Evolutionary conservation across 768 basidiomycete genomes (phyloP).

Genomic region (Pleurotus citrinopileatus): DNA sequence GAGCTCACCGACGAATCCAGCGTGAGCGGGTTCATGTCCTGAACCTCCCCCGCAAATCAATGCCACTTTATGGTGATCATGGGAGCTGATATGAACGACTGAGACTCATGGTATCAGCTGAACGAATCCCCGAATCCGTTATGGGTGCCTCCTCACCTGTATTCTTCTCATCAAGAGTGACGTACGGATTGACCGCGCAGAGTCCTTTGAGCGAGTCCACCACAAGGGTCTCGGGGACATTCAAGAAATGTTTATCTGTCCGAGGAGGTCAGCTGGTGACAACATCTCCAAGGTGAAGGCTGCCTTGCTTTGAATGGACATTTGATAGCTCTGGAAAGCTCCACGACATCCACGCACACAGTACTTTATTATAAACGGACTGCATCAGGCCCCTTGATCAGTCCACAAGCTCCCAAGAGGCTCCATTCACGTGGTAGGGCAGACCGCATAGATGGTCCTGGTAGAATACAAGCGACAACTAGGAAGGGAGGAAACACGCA

Average conservation of each 20-base stretch:
- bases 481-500: no score
- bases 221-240: constrained; percentile 67
- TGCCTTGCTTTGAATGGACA: constrained; percentile 36
- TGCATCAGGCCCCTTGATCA: no score
- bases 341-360: no score
- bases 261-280: not conserved
- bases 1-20: constrained; percentile 78
- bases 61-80: constrained; percentile 64
- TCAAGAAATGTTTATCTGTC: constrained; percentile 74
- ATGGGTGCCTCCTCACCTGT: constrained; percentile 69
- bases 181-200: constrained; percentile 63
- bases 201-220: constrained; percentile 77
- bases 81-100: constrained; percentile 64
- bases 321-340: constrained; percentile 19
- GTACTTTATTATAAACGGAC: no score
- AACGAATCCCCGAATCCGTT: no score
- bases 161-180: constrained; percentile 67
- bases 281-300: not conserved
- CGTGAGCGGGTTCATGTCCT: constrained; percentile 91
- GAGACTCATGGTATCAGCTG: no score
- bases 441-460: no score
- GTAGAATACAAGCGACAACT: no score
- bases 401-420: no score
- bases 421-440: no score
- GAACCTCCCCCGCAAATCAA: constrained; percentile 83